Percentiles rank a stretch among this genome's conserved stretches.
phyloP scores from a whole-genome alignment of 352 stramenopile species.

The Pythium dissotocum region DNA sequence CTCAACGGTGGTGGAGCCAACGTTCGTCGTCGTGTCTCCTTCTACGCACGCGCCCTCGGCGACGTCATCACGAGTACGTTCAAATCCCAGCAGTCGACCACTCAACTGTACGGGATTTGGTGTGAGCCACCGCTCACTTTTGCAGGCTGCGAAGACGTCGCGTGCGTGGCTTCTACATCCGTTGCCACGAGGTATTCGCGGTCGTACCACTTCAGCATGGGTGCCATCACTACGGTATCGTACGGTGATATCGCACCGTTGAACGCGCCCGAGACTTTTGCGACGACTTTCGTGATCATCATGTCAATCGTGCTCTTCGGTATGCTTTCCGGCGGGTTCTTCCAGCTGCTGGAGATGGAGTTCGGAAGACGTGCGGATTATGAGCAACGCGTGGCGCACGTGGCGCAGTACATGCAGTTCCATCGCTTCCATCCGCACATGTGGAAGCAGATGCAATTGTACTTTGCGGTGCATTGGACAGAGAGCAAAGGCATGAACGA shows the following conservation, averaged over 20 bases:
- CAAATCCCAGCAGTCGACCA: conserved; percentile 9
- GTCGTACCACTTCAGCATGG: conserved; percentile 71
- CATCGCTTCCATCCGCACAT: conserved; percentile 52
- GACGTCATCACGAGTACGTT: conserved; percentile 8
- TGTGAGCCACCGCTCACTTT: conserved; percentile 40
- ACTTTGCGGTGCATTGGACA: conserved; percentile 67
- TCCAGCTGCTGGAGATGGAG: conserved; percentile 70
- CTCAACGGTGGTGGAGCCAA: background rate
- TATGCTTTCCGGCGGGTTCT: conserved; percentile 73
- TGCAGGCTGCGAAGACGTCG: conserved; percentile 28
- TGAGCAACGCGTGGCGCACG: conserved; percentile 58
- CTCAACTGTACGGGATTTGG: conserved; percentile 32
- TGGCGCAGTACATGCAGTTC: conserved; percentile 66
- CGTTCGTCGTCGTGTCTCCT: conserved; percentile 9
- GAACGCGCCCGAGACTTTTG: conserved; percentile 57
- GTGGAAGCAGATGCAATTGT: conserved; percentile 76
- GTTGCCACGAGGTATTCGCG: conserved; percentile 47
- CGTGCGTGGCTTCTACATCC: conserved; percentile 37
- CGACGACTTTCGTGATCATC: conserved; percentile 62
- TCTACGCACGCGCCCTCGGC: background rate
- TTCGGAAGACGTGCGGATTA: conserved; percentile 60
- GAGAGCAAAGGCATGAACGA: conserved; percentile 70
- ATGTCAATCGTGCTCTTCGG: conserved; percentile 66
- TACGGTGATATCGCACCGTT: conserved; percentile 68
- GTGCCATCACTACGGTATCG: conserved; percentile 68